A percentile compares a stretch with the other conserved stretches of the same genome.
phyloP scores from a whole-genome alignment of 1,284 basidiomycete species.

The Sanguinoderma infundibulare region DNA sequence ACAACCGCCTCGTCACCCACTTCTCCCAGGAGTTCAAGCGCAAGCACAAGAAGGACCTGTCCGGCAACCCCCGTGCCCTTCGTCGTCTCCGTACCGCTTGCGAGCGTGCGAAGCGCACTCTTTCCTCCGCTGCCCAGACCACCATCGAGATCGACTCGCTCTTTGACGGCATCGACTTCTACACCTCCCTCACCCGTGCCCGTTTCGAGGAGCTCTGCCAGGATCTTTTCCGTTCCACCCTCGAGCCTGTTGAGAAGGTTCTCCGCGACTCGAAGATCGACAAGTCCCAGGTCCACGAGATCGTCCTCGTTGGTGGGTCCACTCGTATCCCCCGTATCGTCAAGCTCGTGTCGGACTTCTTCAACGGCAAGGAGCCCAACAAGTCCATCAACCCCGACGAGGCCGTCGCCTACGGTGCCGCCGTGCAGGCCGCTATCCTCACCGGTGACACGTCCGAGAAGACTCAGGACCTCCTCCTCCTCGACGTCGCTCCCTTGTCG shows the following conservation, averaged over 20 bases:
- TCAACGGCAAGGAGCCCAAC: conserved; percentile 97
- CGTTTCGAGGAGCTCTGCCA: conserved; percentile 99
- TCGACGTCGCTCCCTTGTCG: conserved; percentile 96
- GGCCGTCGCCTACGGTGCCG: conserved; percentile 99
- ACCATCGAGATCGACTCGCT: conserved; percentile 99
- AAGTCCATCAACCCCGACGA: conserved; percentile 99
- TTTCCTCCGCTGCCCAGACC: conserved; percentile 96
- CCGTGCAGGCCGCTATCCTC: conserved; percentile 98
- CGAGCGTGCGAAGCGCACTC: conserved; percentile 98
- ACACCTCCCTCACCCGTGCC: conserved; percentile 97
- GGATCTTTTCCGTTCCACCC: conserved; percentile 95
- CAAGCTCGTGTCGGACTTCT: conserved; percentile 98
- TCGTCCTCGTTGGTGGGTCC: conserved; percentile 97
- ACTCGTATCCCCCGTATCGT: conserved; percentile 99
- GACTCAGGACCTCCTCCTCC: conserved; percentile 94
- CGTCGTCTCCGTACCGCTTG: conserved; percentile 98
- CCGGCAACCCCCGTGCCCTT: conserved; percentile 92
- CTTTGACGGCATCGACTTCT: conserved; percentile 98
- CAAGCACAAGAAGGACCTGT: conserved; percentile 98
- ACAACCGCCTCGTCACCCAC: conserved; percentile 98
- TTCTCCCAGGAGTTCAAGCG: conserved; percentile 99
- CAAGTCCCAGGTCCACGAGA: conserved; percentile 94
- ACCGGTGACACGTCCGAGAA: conserved; percentile 98
- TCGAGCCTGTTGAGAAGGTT: conserved; percentile 99
- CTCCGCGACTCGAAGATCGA: conserved; percentile 98